Base-by-base conservation (phyloP, 805 yeast genomes). In the Candida boleticola region DNA sequence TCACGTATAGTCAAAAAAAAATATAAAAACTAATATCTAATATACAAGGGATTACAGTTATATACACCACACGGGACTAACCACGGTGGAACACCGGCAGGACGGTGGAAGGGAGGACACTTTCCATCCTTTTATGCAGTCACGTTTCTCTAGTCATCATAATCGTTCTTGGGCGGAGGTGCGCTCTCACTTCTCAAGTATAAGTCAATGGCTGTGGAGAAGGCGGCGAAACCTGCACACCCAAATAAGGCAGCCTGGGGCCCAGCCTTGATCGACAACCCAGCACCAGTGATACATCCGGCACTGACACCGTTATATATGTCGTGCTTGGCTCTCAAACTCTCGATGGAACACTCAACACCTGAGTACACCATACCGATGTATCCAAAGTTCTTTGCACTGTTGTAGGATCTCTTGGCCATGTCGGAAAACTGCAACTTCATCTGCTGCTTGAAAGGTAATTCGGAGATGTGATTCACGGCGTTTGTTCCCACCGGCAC, bases 171-270 rank as follows among this genome's bases (percentile, higher is more conserved):
- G 16, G 98, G 97, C 19, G 98, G 97, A 37, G 77, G 77, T 3
- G 83, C 82, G 58, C 83, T 76, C 51, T 89, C 97, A 53, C 86
- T 80, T 52, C 90, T 78, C 84, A 90, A 76, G 55, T 90, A 90
- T 50, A 85, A 60, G 59, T 90, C 97, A 45, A 90, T 80, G 5
- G 95, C 96, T 3, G 89, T 82, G 42, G 95, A 84, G 62, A 93
- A 93, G 5, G 93, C 96, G 2, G 98, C 97, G 69, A 93, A 93
- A 6, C 97, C 99, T 21, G 95, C 97, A 73, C 98, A 93, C 1
- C 99, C 99, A 44, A 90, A 61, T 20, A 82, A 54, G 0, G 96
- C 93, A 22, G 96, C 95, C 54, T 83, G 89, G 1, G 99, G 99
- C 1, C 99, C 99, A 37, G 93, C 80, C 58, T 85, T 88, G 52